phyloP scores from a whole-genome alignment of 2,329 filamentous ascomycete genomes.

The Venturia asperata region DNA sequence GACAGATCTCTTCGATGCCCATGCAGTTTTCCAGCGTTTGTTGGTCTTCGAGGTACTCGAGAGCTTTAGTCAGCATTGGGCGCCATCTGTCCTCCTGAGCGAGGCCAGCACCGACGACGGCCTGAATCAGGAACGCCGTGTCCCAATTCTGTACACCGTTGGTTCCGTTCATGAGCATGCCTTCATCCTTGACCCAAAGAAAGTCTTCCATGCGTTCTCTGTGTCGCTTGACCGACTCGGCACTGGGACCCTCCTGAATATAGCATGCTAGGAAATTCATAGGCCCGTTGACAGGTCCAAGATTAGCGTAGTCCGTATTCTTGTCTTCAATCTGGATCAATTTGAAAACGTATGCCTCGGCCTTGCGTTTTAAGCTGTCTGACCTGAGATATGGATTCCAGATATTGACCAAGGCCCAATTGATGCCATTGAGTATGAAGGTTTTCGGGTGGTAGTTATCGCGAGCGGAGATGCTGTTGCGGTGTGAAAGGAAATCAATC shows the following conservation, averaged over 20 bases:
- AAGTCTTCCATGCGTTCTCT: conserved; percentile 77
- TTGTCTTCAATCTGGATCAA: conserved; percentile 85
- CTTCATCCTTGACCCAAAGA: conserved; percentile 85
- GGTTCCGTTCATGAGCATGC: conserved; percentile 91
- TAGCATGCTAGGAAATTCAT: conserved; percentile 89
- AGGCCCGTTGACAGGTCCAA: conserved; percentile 82
- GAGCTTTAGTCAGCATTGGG: conserved; percentile 73
- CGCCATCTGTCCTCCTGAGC: conserved; percentile 70
- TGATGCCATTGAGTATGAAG: conserved; percentile 69
- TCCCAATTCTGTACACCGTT: conserved; percentile 99
- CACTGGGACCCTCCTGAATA: conserved; percentile 71
- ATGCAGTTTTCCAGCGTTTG: conserved; percentile 80
- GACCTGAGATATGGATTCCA: conserved; percentile 73
- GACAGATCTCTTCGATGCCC: conserved; percentile 27
- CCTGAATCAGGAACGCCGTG: conserved; percentile 82
- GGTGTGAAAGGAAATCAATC: conserved; percentile 69
- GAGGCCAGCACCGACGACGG: conserved; percentile 69
- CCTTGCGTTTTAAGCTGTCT: conserved; percentile 57
- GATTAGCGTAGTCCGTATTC: conserved; percentile 79
- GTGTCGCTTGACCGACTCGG: conserved; percentile 65
- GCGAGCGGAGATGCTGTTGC: conserved; percentile 69
- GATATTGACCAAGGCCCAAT: conserved; percentile 70
- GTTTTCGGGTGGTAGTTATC: conserved; percentile 95
- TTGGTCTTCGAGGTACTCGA: conserved; percentile 81
- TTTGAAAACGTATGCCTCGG: conserved; percentile 74